A percentile compares a stretch with the other conserved stretches of the same genome.
phyloP scores from a whole-genome alignment of 2,329 filamentous ascomycete species.

The Apiospora pterosperma region DNA sequence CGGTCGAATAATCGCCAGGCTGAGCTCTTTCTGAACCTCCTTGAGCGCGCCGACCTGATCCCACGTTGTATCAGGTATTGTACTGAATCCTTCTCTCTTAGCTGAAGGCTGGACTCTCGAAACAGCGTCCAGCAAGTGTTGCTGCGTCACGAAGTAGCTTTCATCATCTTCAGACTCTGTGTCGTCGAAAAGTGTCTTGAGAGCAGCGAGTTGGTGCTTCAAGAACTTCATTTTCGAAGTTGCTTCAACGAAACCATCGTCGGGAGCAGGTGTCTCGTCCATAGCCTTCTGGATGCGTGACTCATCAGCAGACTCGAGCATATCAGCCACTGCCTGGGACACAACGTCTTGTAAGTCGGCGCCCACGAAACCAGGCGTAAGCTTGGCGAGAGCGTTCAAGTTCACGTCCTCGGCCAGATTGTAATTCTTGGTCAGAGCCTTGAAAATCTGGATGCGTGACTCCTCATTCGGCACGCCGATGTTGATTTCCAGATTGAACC shows the following conservation, averaged over 20 bases:
- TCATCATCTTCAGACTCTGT: constrained; percentile 20
- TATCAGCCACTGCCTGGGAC: constrained; percentile 37
- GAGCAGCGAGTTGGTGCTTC: constrained; percentile 12
- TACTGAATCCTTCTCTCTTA: constrained; percentile 91
- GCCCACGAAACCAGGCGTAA: constrained; percentile 90
- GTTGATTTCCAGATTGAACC: constrained; percentile 82
- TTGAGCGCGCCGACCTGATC: constrained; percentile 82
- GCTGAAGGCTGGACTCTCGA: constrained; percentile 75
- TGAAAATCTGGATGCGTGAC: constrained; percentile 74
- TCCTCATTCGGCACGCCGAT: constrained; percentile 81
- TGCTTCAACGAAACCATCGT: not conserved
- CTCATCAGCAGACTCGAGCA: constrained; percentile 30
- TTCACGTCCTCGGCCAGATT: constrained; percentile 67
- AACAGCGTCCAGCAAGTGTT: constrained; percentile 71
- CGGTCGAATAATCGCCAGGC: constrained; percentile 82
- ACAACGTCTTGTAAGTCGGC: constrained; percentile 75
- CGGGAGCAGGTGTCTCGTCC: not conserved
- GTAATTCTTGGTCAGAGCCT: constrained; percentile 65
- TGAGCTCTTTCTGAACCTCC: constrained; percentile 75
- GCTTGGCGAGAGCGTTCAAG: constrained; percentile 70
- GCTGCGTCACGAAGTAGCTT: constrained; percentile 38
- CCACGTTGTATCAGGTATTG: constrained; percentile 92
- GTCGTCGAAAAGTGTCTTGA: not conserved
- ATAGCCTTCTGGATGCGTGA: constrained; percentile 3
- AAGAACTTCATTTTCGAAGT: constrained; percentile 17